A percentile compares a stretch with the other conserved stretches of the same genome.
These are phyloP conservation scores for Chalaropsis ovoidea DNA, from an alignment of 2,329 filamentous ascomycete species.

Conservation along the genomic window DNA sequence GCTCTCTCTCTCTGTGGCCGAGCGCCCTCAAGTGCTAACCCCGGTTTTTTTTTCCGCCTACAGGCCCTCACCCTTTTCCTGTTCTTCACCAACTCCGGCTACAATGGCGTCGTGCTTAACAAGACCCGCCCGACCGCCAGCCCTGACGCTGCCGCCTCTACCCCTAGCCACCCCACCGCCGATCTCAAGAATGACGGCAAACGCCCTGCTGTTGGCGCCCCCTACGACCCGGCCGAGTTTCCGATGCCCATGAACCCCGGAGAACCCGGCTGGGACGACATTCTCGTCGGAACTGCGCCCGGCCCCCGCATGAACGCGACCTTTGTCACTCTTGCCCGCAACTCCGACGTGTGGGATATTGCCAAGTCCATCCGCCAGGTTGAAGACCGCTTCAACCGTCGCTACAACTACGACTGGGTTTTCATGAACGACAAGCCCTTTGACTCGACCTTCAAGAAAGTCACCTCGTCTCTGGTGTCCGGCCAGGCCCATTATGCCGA, in stretches of 20 bases:
- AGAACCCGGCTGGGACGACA: slow-evolving; percentile 44
- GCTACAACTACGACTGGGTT: slow-evolving; percentile 98
- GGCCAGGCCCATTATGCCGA: slow-evolving; percentile 84
- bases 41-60: slow-evolving; percentile 25
- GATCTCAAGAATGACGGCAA: slow-evolving; percentile 26
- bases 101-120: slow-evolving; percentile 33
- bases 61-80: slow-evolving; percentile 65
- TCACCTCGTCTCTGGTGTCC: slow-evolving; percentile 81
- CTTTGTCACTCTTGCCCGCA: slow-evolving; percentile 90
- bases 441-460: slow-evolving; percentile 82
- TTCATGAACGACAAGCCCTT: slow-evolving; percentile 96
- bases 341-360: slow-evolving; percentile 92
- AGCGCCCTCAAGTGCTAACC: slow-evolving; percentile 26
- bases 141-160: slow-evolving; percentile 26
- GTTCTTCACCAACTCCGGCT: slow-evolving; percentile 58
- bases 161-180: slow-evolving; percentile 22
- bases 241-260: slow-evolving; percentile 45
- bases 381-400: slow-evolving; percentile 94
- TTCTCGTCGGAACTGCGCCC: slow-evolving; percentile 43
- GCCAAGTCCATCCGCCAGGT: slow-evolving; percentile 90
- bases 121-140: slow-evolving; percentile 28
- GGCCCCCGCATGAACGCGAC: slow-evolving; percentile 88
- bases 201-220: slow-evolving; percentile 29
- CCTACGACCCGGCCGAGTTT: slow-evolving; percentile 36
- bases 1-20: slow-evolving; percentile 12